A percentile compares a stretch with the other conserved stretches of the same genome.
These are phyloP conservation scores for Moricandia arvensis DNA, from an alignment of 345 rosid species.

Conservation along the genomic window DNA sequence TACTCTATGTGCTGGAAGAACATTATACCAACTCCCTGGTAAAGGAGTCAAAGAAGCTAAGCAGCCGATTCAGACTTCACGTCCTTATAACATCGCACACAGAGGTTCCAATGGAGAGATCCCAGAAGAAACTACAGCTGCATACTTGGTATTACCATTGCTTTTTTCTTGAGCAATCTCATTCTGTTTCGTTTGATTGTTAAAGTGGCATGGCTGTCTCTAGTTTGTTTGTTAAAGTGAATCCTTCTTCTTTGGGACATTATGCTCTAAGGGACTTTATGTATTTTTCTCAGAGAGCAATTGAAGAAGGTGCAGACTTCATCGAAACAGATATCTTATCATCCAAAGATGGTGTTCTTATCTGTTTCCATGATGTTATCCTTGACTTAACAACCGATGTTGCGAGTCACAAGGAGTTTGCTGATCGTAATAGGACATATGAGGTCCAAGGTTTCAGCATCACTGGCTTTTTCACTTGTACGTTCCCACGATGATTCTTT, in stretches of 20 bases:
- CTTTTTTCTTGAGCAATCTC: not conserved
- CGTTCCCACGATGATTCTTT: not conserved
- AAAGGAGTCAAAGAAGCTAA: conserved; percentile 25
- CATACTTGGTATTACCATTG: conserved; percentile 58
- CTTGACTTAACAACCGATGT: conserved; percentile 68
- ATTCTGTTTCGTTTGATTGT: not conserved
- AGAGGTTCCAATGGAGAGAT: conserved; percentile 96
- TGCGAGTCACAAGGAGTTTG: conserved; percentile 65
- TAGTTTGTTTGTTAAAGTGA: not conserved
- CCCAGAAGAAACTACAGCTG: conserved; percentile 90
- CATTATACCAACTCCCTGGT: conserved; percentile 68
- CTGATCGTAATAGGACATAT: conserved; percentile 73
- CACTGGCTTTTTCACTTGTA: conserved; percentile 80
- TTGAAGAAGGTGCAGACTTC: conserved; percentile 94
- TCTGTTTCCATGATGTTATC: conserved; percentile 72
- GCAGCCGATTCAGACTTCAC: conserved; percentile 73
- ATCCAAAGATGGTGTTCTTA: conserved; percentile 79
- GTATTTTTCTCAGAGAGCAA: conserved; percentile 64
- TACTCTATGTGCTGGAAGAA: conserved; percentile 59
- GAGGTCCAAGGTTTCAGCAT: conserved; percentile 70
- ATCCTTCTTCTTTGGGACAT: not conserved
- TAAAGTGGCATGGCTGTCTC: too few species aligned
- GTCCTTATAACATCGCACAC: conserved; percentile 88
- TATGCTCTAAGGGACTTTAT: not conserved
- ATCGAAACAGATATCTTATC: conserved; percentile 73